Evolutionary conservation across 2,329 filamentous ascomycete genomes (phyloP).

Genomic region (Lasiodiplodia sp.): DNA sequence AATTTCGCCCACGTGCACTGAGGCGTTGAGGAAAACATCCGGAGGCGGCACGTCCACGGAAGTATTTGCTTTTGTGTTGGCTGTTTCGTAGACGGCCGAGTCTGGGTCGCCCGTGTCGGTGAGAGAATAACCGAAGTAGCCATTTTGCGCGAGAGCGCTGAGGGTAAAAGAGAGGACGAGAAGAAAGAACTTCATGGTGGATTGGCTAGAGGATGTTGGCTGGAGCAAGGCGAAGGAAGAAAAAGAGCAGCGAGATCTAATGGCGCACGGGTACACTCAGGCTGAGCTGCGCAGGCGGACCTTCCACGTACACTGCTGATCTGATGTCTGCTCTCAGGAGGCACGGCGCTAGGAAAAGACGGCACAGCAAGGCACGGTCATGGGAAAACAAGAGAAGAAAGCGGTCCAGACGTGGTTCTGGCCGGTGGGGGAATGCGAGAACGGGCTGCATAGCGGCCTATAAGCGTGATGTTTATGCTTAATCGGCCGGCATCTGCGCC

Average conservation of each 20-base stretch:
- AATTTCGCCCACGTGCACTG: constrained; percentile 65
- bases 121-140: constrained; percentile 65
- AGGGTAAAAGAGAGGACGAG: constrained; percentile 35
- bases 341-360: neutral
- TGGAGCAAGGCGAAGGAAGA: constrained; percentile 17
- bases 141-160: constrained; percentile 44
- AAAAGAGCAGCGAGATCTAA: constrained; percentile 37
- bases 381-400: neutral
- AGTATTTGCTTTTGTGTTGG: constrained; percentile 54
- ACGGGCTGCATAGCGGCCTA: constrained; percentile 7
- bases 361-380: constrained; percentile 2
- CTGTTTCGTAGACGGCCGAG: constrained; percentile 62
- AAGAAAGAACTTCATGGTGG: constrained; percentile 35
- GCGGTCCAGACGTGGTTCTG: constrained; percentile 4
- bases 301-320: neutral
- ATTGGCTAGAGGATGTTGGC: neutral
- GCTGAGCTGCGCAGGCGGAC: neutral
- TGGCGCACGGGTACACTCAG: neutral
- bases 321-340: constrained; percentile 15
- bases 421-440: neutral
- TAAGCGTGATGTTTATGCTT: constrained; percentile 21
- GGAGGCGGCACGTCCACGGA: constrained; percentile 56
- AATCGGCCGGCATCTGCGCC: constrained; percentile 6
- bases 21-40: constrained; percentile 68
- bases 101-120: constrained; percentile 59